Evolutionary conservation across 805 yeast species (phyloP).

Genomic region (Cyberlindnera suaveolens): DNA sequence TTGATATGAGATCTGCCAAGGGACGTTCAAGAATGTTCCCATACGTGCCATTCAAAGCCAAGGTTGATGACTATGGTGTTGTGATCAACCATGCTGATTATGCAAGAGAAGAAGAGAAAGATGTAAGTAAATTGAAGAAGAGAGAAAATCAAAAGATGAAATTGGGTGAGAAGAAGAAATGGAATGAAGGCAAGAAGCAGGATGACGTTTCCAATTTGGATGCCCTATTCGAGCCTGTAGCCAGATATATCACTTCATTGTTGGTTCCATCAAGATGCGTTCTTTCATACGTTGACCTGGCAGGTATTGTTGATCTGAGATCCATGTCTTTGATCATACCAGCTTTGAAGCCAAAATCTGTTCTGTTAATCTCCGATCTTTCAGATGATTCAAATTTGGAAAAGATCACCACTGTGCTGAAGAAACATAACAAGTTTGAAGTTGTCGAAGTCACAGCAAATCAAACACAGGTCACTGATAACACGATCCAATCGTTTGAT

Average conservation of each 20-base stretch:
- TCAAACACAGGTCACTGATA: conserved; percentile 40
- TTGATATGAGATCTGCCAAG: conserved; percentile 25
- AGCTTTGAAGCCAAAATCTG: conserved; percentile 67
- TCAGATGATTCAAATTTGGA: conserved; percentile 19
- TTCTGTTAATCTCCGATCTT: conserved; percentile 50
- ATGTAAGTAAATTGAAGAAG: conserved; percentile 25
- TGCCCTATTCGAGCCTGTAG: conserved; percentile 45
- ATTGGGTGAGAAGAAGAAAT: conserved; percentile 30
- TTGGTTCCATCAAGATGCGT: conserved; percentile 59
- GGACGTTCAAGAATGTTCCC: conserved; percentile 65
- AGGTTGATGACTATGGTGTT: conserved; percentile 86
- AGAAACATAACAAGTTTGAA: conserved; percentile 26
- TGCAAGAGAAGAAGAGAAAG: conserved; percentile 43
- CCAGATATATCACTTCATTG: conserved; percentile 29
- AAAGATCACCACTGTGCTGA: conserved; percentile 14
- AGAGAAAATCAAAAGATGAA: conserved; percentile 23
- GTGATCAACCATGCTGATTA: conserved; percentile 62
- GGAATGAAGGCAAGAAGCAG: conserved; percentile 35
- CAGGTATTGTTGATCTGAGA: conserved; percentile 79
- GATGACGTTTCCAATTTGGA: conserved; percentile 49
- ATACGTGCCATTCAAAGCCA: conserved; percentile 47
- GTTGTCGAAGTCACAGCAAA: conserved; percentile 30
- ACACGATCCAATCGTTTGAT: conserved; percentile 50
- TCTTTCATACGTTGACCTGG: conserved; percentile 68
- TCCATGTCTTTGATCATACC: conserved; percentile 76